Evolutionary conservation across 345 rosid species (phyloP), one percentile per base, ranked within the genome.

Genomic region (Laguncularia racemosa): DNA sequence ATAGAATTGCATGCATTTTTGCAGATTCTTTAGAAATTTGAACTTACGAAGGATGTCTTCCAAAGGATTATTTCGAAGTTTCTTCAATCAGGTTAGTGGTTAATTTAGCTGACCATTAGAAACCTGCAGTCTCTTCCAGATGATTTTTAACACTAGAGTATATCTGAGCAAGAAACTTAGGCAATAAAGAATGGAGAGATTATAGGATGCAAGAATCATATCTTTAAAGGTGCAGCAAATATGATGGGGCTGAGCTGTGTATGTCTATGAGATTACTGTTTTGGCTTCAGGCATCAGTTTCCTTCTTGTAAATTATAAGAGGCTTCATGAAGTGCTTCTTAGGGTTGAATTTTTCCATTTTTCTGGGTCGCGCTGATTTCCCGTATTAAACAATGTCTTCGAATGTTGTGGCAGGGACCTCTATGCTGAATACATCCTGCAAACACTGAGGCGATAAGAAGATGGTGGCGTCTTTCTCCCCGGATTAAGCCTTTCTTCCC

Each of bases 351-450:
- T n/a, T n/a, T n/a, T n/a, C n/a, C n/a, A n/a, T n/a, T n/a, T n/a
- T n/a, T n/a, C n/a, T n/a, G 54, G 20, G 48, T 67, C 46, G 56
- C 38, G 33, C 40, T 14, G 2, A 16, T 33, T 16, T 46, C 61
- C 38, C 21, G 26, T 33, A 19, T 18, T 33, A 21, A 16, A 59
- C 48, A 67, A 74, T 53, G 53, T 43, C 58, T 56, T 44, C 5
- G 23, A 28, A 45, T 57, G 50, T 26, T 55, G 21, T 10, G 67
- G 68, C 86, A 89, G 99, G 96, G 96, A 93, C 73, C 83, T 93
- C 4, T 93, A 93, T 66, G 93, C 95, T 12, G 93, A 85, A 67
- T 85, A 85, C 76, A 73, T 83, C 61, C 63, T 87, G 67, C 89
- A 88, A 59, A 76, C 88, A 33, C 75, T 91, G 76, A 80, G 93